Base-by-base conservation (phyloP, 371 early-diverging fungal genomes). In the Mucor racemosus region DNA sequence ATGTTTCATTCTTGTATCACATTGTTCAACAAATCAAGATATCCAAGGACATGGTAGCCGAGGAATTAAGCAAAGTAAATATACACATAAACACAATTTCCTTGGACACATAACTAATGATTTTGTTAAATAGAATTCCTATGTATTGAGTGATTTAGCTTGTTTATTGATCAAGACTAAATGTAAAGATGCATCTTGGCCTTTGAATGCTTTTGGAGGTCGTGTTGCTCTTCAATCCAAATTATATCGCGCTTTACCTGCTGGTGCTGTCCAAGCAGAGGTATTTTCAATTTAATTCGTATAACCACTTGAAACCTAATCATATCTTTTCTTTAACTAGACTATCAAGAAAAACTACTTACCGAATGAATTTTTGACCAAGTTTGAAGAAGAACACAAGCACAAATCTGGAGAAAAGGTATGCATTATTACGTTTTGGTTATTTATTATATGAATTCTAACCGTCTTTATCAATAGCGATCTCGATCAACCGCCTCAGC, bases 1-100 rank as follows among this genome's bases (percentile, higher is more conserved):
- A 96, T 71, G 88, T 93, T 0, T 92, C 96, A 0, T 87, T 91
- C 66, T 73, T 97, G 19, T 97, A 89, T 68, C 85, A 91, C 68
- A 78, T 90, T 48, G 89, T 87, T 2, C 85, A 90, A 26, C 85
- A 92, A 62, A 66, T 98, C 65, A 98, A 98, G 75, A 86, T 91
- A 0, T 86, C 92, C 15, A 82, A 84, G 34, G 94, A 93, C 70
- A 70, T 78, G 55, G 83, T 76, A 26, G 65, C 71, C 40, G 75
- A 55, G 34, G 84, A 75, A 44, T 69, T 72, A 8, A 80, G 82
- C 41, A 65, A 88, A 73, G 90, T 91, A 86, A 59, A 17, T 6
- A 7, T 7, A 5, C 14, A 0, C 31, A 14, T 31, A 6, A 7
- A n/a, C 34, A 15, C 41, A n/a, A 34, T 26, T 26, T 26, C 55